A percentile compares a stretch with the other conserved stretches of the same genome.
These are phyloP conservation scores for Entonaema liquescens DNA, from an alignment of 495 filamentous ascomycete species.

Conservation along the genomic window DNA sequence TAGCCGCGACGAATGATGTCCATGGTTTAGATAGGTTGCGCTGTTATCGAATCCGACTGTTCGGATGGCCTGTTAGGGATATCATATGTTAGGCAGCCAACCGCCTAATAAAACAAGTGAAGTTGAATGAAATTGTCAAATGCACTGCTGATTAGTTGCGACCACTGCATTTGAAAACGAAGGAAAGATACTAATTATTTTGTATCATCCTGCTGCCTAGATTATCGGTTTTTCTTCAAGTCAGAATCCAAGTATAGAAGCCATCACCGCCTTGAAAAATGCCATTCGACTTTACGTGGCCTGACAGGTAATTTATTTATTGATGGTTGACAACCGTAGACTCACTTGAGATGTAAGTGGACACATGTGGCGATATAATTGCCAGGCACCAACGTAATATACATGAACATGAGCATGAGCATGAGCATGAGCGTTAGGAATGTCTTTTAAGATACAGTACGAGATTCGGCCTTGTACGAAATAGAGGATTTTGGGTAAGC, in stretches of 20 bases:
- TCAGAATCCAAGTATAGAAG: not conserved
- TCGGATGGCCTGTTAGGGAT: not conserved
- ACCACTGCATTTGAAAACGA: not conserved
- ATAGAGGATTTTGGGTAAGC: no score
- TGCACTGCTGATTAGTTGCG: not conserved
- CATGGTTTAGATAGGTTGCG: not conserved
- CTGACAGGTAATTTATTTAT: no score
- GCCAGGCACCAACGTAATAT: no score
- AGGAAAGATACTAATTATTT: not conserved
- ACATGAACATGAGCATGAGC: not conserved
- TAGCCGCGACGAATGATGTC: conserved; percentile 3
- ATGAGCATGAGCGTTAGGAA: no score
- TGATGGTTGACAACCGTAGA: not conserved
- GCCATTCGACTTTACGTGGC: no score
- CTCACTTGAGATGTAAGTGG: no score
- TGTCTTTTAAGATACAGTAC: no score
- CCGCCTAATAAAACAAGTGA: not conserved
- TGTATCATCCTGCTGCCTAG: conserved; percentile 30
- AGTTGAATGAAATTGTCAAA: not conserved
- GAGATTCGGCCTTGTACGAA: no score
- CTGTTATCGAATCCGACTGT: not conserved
- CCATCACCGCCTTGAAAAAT: no score
- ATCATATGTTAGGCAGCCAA: not conserved
- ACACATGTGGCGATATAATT: no score
- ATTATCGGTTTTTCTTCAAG: not conserved